Evolutionary conservation across 1,284 basidiomycete species (phyloP).

Genomic region (Takashimella koratensis): DNA sequence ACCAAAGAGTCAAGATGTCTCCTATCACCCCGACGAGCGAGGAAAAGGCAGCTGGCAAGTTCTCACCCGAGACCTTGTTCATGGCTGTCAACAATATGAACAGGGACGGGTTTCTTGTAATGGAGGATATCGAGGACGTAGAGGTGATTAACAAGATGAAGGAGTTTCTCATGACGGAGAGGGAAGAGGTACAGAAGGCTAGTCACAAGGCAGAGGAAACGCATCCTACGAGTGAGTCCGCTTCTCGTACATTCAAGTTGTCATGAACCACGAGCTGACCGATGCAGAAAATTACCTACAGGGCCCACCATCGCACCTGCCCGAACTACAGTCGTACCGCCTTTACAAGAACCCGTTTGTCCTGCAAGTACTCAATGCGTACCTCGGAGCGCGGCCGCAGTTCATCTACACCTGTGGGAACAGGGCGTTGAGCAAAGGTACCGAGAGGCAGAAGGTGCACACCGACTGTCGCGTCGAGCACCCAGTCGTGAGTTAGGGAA

Average conservation of each 20-base stretch:
- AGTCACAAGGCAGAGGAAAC: conserved; percentile 5
- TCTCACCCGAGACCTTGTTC: conserved; percentile 7
- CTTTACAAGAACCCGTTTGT: background rate
- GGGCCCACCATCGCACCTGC: background rate
- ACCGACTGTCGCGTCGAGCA: background rate
- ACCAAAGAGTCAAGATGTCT: too few relatives aligned
- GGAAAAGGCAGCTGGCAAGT: background rate
- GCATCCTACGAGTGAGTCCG: conserved; percentile 1
- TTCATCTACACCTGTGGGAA: background rate
- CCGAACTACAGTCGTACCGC: background rate
- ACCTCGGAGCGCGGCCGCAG: background rate
- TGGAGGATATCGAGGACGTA: conserved; percentile 2
- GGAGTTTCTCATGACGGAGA: conserved; percentile 1
- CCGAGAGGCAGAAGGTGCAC: background rate
- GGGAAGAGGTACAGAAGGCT: conserved; percentile 1
- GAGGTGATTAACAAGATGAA: conserved; percentile 1
- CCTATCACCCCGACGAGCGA: conserved; percentile 1
- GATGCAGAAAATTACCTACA: background rate
- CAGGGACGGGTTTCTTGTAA: conserved; percentile 6
- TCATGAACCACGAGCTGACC: background rate
- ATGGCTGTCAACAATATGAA: conserved; percentile 3
- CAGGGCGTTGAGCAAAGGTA: background rate
- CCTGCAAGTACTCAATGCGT: background rate
- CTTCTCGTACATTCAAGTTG: too few relatives aligned
- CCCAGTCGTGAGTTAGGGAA: too few relatives aligned